Percentiles rank a stretch among this genome's conserved stretches.
Evolutionary conservation across 163 green algal genomes (phyloP).

Genomic region (Smithsoniella earleae): DNA sequence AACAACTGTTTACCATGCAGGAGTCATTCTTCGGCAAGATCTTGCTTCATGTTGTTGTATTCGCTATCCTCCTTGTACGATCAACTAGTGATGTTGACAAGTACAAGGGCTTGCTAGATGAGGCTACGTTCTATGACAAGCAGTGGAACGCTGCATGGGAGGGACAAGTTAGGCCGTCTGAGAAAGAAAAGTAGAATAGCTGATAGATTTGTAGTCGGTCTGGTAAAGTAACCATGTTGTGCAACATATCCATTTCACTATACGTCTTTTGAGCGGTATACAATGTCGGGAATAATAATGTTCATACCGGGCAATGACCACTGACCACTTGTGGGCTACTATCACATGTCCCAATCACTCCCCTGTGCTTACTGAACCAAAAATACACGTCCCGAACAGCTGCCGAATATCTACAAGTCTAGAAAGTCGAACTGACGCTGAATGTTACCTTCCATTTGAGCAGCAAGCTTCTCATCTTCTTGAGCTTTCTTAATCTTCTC

Average conservation of each 20-base stretch:
- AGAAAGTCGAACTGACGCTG: constrained; percentile 27
- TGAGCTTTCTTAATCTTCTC: neutral
- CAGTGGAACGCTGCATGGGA: constrained; percentile 93
- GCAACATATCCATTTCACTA: too few species aligned
- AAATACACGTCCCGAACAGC: too few species aligned
- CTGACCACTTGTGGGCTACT: too few species aligned
- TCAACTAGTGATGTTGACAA: constrained; percentile 64
- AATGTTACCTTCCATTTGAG: constrained; percentile 15
- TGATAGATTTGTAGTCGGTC: neutral
- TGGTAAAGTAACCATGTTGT: too few species aligned
- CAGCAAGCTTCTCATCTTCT: constrained; percentile 10
- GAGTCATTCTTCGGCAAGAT: constrained; percentile 92
- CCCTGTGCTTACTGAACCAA: too few species aligned
- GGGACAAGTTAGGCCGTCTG: constrained; percentile 57
- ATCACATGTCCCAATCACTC: too few species aligned
- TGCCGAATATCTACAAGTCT: constrained; percentile 19
- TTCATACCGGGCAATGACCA: too few species aligned
- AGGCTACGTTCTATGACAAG: constrained; percentile 98
- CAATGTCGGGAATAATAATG: too few species aligned
- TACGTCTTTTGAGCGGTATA: too few species aligned
- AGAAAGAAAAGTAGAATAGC: constrained; percentile 49
- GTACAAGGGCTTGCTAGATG: constrained; percentile 81
- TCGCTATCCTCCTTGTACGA: constrained; percentile 68
- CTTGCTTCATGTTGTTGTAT: constrained; percentile 76
- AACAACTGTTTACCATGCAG: too few species aligned